These are phyloP conservation scores for Ogataea wickerhamii DNA, from an alignment of 805 yeast genomes.

Conservation along the genomic window DNA sequence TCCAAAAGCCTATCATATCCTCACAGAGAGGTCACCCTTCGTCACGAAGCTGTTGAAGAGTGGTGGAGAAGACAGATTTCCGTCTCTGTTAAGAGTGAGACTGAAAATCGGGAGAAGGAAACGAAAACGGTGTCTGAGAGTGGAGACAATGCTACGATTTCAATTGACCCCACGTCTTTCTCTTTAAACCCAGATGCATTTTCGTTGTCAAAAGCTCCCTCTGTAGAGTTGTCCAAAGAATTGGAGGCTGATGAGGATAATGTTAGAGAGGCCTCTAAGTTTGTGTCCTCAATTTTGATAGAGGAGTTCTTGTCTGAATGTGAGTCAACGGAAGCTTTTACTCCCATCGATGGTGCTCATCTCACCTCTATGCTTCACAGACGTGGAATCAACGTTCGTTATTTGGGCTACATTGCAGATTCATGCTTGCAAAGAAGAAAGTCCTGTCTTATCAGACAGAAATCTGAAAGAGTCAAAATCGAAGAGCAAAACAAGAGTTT, in stretches of 20 bases:
- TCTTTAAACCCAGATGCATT: slow-evolving; percentile 80
- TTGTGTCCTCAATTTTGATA: slow-evolving; percentile 54
- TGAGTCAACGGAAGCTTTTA: slow-evolving; percentile 42
- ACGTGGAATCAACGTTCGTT: slow-evolving; percentile 84
- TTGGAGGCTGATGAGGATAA: slow-evolving; percentile 53
- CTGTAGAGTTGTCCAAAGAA: slow-evolving; percentile 34
- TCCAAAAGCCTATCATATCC: slow-evolving; percentile 61
- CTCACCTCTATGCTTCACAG: slow-evolving; percentile 67
- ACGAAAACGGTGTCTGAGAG: slow-evolving; percentile 18
- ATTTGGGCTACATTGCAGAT: slow-evolving; percentile 63
- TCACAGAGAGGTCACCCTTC: slow-evolving; percentile 70
- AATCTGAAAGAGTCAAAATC: slow-evolving; percentile 29
- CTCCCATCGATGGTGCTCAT: slow-evolving; percentile 82
- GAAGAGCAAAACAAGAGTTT: slow-evolving; percentile 29
- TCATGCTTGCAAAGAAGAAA: slow-evolving; percentile 22
- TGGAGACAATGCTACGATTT: slow-evolving; percentile 43
- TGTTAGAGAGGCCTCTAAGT: slow-evolving; percentile 67
- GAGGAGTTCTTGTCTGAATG: slow-evolving; percentile 60
- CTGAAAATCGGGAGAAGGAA: slow-evolving; percentile 38
- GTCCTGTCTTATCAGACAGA: slow-evolving; percentile 10
- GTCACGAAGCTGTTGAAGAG: slow-evolving; percentile 85
- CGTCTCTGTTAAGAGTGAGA: slow-evolving; percentile 44
- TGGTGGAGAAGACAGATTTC: slow-evolving; percentile 80
- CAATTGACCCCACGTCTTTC: slow-evolving; percentile 50
- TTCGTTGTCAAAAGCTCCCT: slow-evolving; percentile 39